Evolutionary conservation across 192 early-diverging fungal species (phyloP).

Genomic region (Backusella circina): DNA sequence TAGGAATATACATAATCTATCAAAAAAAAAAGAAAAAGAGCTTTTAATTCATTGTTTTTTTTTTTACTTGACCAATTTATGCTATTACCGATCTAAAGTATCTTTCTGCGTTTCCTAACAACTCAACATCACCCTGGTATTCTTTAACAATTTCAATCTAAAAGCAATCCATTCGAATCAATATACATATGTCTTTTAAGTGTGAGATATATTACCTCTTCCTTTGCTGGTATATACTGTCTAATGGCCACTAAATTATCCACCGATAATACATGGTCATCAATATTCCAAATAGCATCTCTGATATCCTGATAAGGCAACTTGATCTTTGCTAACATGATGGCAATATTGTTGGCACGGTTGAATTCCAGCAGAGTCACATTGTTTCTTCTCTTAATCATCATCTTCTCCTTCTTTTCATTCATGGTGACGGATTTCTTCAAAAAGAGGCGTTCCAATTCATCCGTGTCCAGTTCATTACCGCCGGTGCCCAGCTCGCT

Average conservation of each 20-base stretch:
- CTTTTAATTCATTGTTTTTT: neutral
- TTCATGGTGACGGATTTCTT: conserved; percentile 29
- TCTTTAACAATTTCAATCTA: conserved; percentile 48
- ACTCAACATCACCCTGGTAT: conserved; percentile 42
- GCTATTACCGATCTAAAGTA: conserved; percentile 42
- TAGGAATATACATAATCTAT: conserved; percentile 48
- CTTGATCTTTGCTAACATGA: conserved; percentile 52
- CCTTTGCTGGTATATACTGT: conserved; percentile 49
- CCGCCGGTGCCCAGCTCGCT: conserved; percentile 28
- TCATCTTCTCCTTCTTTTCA: conserved; percentile 14
- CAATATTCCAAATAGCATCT: conserved; percentile 46
- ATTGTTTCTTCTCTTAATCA: conserved; percentile 32
- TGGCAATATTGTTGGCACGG: conserved; percentile 57
- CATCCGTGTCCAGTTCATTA: conserved; percentile 36
- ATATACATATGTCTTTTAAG: neutral
- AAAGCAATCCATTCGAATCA: too few species aligned
- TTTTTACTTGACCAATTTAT: neutral
- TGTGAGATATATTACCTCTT: conserved; percentile 44
- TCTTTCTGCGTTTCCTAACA: conserved; percentile 49
- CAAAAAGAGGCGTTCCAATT: conserved; percentile 46
- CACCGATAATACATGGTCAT: conserved; percentile 45
- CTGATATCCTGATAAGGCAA: conserved; percentile 48
- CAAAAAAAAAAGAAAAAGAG: neutral
- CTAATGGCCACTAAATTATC: conserved; percentile 50
- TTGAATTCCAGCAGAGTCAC: conserved; percentile 46